phyloP scores from a whole-genome alignment of 192 early-diverging fungal genomes.

The Coemansia aciculifera region DNA sequence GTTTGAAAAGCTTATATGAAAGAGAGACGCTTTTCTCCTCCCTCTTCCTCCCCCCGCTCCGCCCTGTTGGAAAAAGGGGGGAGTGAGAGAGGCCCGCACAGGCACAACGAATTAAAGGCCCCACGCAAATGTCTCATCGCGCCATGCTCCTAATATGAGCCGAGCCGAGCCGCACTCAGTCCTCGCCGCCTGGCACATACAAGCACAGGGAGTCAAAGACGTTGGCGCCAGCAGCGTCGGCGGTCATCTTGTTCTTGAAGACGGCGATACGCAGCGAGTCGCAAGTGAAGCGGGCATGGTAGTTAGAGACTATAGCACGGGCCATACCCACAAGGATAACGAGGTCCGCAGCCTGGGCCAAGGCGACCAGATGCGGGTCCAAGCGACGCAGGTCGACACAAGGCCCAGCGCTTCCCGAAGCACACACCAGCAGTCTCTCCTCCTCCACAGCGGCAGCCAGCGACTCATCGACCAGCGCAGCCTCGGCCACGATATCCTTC shows the following conservation, averaged over 20 bases:
- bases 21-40: too few relatives aligned
- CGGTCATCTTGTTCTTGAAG: slow-evolving; percentile 75
- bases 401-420: slow-evolving; percentile 69
- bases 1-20: not conserved
- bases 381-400: slow-evolving; percentile 72
- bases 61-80: not conserved
- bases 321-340: slow-evolving; percentile 80
- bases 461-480: slow-evolving; percentile 46
- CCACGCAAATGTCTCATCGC: not conserved
- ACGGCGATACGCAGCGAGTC: slow-evolving; percentile 78
- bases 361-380: slow-evolving; percentile 60
- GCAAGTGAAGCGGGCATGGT: slow-evolving; percentile 63
- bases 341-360: slow-evolving; percentile 62
- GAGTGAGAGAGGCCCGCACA: not conserved
- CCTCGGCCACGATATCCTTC: slow-evolving; percentile 47
- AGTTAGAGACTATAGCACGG: slow-evolving; percentile 82
- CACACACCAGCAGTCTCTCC: slow-evolving; percentile 57
- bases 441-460: slow-evolving; percentile 32
- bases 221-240: slow-evolving; percentile 63
- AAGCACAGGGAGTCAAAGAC: slow-evolving; percentile 70
- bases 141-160: not conserved
- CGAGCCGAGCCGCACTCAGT: not conserved
- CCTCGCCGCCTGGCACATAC: slow-evolving; percentile 12
- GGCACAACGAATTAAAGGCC: too few relatives aligned
- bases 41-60: too few relatives aligned